Evolutionary conservation across 2,329 filamentous ascomycete genomes (phyloP).

Genomic region (Colletotrichum tropicicola): DNA sequence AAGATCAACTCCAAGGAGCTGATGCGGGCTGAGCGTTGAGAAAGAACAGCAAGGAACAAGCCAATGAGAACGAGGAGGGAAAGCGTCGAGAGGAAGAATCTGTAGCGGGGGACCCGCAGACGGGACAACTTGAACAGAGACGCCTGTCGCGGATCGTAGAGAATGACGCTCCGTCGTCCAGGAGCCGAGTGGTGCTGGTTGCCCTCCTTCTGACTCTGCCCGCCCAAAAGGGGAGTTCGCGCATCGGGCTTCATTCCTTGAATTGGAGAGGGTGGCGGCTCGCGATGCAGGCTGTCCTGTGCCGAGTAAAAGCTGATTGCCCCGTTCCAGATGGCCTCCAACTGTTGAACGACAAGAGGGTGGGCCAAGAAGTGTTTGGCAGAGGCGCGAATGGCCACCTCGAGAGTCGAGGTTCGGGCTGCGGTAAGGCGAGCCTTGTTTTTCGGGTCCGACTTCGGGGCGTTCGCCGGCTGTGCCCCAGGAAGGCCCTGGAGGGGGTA

Average conservation of each 20-base stretch:
- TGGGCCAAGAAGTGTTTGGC: constrained; percentile 94
- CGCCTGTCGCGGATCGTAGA: constrained; percentile 91
- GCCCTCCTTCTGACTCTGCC: constrained; percentile 40
- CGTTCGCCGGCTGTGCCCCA: constrained; percentile 49
- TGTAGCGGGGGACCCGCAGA: constrained; percentile 88
- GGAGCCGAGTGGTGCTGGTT: constrained; percentile 42
- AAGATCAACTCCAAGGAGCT: constrained; percentile 88
- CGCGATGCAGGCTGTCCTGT: constrained; percentile 84
- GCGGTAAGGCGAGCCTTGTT: constrained; percentile 62
- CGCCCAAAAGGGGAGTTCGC: constrained; percentile 61
- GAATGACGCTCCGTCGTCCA: constrained; percentile 77
- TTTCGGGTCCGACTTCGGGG: constrained; percentile 46
- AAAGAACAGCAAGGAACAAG: constrained; percentile 85
- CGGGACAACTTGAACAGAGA: constrained; percentile 92
- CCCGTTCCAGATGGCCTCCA: constrained; percentile 98
- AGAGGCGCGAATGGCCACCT: constrained; percentile 91
- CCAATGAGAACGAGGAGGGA: constrained; percentile 87
- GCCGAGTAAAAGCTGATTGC: constrained; percentile 94
- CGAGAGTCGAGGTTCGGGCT: constrained; percentile 87
- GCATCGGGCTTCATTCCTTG: constrained; percentile 47
- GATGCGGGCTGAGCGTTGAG: constrained; percentile 79
- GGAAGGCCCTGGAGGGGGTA: constrained; percentile 87
- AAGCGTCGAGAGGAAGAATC: constrained; percentile 87
- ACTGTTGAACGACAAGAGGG: constrained; percentile 88
- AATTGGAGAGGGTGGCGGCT: constrained; percentile 43